Evolutionary conservation across 139 green algal species (phyloP).

Genomic region (Micractinium sp.): DNA sequence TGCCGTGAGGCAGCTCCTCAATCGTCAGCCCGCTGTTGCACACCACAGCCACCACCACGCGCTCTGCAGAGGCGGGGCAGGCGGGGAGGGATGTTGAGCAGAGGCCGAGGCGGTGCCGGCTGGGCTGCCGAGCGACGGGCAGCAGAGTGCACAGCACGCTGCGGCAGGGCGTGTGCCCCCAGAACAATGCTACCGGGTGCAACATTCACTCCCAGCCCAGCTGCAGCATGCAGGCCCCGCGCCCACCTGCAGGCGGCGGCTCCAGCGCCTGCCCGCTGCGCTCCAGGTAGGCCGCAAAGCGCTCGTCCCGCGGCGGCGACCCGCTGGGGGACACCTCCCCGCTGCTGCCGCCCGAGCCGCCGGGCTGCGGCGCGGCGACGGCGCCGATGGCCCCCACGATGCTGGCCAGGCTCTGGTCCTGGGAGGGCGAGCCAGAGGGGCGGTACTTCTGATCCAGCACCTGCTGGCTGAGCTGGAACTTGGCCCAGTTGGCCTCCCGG

Average conservation of each 20-base stretch:
- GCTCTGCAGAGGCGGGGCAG: not conserved
- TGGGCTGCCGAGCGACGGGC: no score
- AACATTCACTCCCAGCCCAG: no score
- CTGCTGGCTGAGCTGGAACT: slow-evolving; percentile 39
- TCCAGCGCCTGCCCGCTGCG: slow-evolving; percentile 25
- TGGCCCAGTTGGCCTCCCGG: slow-evolving; percentile 45
- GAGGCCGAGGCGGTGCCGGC: no score
- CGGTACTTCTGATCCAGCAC: slow-evolving; percentile 62
- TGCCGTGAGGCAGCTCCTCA: slow-evolving; percentile 29
- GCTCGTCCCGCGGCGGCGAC: not conserved
- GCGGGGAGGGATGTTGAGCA: not conserved
- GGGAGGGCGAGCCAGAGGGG: slow-evolving; percentile 52
- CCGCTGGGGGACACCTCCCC: not conserved
- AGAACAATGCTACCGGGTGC: no score
- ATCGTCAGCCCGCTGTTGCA: slow-evolving; percentile 20
- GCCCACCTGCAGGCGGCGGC: slow-evolving; percentile 1
- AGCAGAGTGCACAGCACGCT: no score
- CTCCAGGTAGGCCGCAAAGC: slow-evolving; percentile 44
- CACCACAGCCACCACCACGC: slow-evolving; percentile 30
- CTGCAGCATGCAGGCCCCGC: not conserved
- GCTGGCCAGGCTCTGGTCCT: slow-evolving; percentile 39
- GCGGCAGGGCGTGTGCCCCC: no score
- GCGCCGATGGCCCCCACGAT: not conserved
- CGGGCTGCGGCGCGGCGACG: not conserved
- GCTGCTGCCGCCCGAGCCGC: not conserved